Base-by-base conservation (phyloP, 2,329 filamentous ascomycete species). In the Penicillium paneum region DNA sequence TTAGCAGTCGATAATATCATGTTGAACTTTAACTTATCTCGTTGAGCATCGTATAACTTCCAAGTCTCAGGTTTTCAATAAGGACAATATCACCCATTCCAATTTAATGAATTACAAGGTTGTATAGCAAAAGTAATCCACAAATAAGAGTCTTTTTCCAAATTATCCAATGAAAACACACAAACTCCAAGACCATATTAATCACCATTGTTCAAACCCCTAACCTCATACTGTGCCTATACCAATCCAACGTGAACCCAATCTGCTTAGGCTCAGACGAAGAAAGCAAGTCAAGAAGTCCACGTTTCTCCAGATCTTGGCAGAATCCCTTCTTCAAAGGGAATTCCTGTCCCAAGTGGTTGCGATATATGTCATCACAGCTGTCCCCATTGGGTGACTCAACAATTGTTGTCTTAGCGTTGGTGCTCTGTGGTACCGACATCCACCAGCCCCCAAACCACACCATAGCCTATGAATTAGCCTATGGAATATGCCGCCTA, bases 201-300 rank as follows among this genome's bases (percentile, higher is more conserved):
- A 34, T 34, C 31, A 28, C 26, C 26, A 7, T 28, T 8, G 21
- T 15, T 15, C 31, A 29, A 42, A 12, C n/a, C 19, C 6, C 17
- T n/a, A 36, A 39, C 13, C 7, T n/a, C 6, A 26, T 17, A 47
- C 54, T 39, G 34, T 58, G 32, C 24, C 61, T 59, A 55, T 65
- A 61, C 63, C 56, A 65, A 8, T 64, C 52, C 3, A 57, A 54
- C 48, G 38, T 53, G 50, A 67, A 66, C n/a, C 63, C 61, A 54
- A 64, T 17, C 31, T 64, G 12, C 36, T 62, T 44, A 34, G 64
- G 61, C 39, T 63, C 58, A 8, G 46, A 57, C 10, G 56, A 64
- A 55, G 44, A 63, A 57, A 67, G 64, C 21, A 58, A 2, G 10
- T 50, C 13, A 50, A 67, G 59, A 54, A 67, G 60, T 56, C 62